phyloP scores from a whole-genome alignment of 371 early-diverging fungal species.

The Mortierella sp. region DNA sequence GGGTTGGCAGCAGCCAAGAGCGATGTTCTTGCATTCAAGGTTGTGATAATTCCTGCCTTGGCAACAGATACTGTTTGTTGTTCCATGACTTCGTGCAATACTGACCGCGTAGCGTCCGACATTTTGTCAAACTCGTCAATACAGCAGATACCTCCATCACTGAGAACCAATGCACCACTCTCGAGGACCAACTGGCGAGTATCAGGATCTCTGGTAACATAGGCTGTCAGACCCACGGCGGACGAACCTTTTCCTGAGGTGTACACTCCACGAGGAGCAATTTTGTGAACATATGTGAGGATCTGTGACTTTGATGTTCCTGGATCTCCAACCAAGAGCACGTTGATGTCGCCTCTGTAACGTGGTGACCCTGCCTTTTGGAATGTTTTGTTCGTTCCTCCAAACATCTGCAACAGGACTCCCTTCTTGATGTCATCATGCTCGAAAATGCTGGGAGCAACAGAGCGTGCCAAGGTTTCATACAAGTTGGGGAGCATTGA shows the following conservation, averaged over 20 bases:
- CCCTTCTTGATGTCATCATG: conserved; percentile 99
- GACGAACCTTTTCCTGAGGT: conserved; percentile 99
- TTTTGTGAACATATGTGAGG: conserved; percentile 94
- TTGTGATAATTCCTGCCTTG: conserved; percentile 99
- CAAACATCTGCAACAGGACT: conserved; percentile 97
- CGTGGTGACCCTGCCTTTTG: conserved; percentile 79
- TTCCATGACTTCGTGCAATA: conserved; percentile 99
- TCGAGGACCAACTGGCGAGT: conserved; percentile 98
- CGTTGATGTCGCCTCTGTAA: conserved; percentile 96
- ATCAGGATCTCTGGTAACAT: conserved; percentile 98
- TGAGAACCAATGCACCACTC: conserved; percentile 98
- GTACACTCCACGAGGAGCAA: conserved; percentile 98
- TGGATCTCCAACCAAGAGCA: conserved; percentile 99
- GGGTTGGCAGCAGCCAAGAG: conserved; percentile 99
- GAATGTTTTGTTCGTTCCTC: conserved; percentile 91
- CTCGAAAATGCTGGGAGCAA: conserved; percentile 98
- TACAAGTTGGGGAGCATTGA: conserved; percentile 79
- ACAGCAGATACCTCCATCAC: conserved; percentile 99
- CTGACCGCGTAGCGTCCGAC: conserved; percentile 96
- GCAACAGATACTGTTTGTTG: conserved; percentile 99
- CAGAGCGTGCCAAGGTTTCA: conserved; percentile 83
- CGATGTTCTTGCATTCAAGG: conserved; percentile 98
- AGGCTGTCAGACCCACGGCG: conserved; percentile 99
- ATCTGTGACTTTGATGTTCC: conserved; percentile 99
- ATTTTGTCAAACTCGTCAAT: conserved; percentile 99